Base-by-base conservation (phyloP, 805 yeast species). In the Candida boleticola region DNA sequence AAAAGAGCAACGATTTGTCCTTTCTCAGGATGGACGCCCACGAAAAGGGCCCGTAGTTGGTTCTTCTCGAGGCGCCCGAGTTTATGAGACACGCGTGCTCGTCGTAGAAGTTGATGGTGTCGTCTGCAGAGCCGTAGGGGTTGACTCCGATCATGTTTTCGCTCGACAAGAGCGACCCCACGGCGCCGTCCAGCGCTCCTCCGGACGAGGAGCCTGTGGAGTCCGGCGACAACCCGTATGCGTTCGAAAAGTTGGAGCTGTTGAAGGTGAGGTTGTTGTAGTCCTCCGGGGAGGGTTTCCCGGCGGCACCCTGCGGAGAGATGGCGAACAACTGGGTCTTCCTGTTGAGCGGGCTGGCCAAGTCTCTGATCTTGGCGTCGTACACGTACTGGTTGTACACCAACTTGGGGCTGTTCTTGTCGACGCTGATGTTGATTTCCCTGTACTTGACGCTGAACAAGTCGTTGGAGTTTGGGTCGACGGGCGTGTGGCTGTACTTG, bases 11-110 rank as follows among this genome's bases (percentile, higher is more conserved):
- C 13, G 36, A 54, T 10, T 48, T 47, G 29, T 61, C 64, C 31
- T 55, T 44, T 36, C 48, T 47, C 54, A 55, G 47, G 7, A 61
- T 42, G 13, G 64, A 52, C 4, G 51, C 44, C 57, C 61, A 58
- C 5, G 57, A 45, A 23, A 59, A 52, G 0, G 64, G 61, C 0
- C 64, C 64, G 31, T 45, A 52, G 31, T 52, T 55, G 14, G 47
- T 46, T 31, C 60, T 44, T 13, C 61, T 45, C 16, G 50, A 42
- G 4, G 50, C 44, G 3, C 52, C 58, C 27, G 45, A 45, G 20
- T 46, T 39, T 21, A 53, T 50, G 1, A 49, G 37, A 1, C 57
- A 44, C 19, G 53, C 40, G 31, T 53, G 23, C 14, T 36, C 38
- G 10, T 43, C 41, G 21, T 34, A 40, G 18, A 48, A 40, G 26